These are phyloP conservation scores for Inga oerstediana DNA, from an alignment of 306 rosid species.

Conservation along the genomic window DNA sequence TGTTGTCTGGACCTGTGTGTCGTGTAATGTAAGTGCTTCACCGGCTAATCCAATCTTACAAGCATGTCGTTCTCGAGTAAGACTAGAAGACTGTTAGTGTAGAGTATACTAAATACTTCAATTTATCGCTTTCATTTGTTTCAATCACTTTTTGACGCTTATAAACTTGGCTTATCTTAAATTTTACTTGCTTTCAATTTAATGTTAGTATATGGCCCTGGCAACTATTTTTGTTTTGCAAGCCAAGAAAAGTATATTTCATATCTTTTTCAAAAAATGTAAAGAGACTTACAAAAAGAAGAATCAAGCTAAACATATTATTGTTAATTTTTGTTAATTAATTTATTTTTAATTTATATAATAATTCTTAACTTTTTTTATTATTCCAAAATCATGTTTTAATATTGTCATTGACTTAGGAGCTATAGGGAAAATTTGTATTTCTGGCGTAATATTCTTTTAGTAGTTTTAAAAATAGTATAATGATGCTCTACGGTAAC, in stretches of 20 bases:
- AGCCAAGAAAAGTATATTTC: background rate
- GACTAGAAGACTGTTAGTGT: background rate
- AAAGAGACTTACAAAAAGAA: background rate
- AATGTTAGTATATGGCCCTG: background rate
- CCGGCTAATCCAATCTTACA: background rate
- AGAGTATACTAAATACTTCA: background rate
- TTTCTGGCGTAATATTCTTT: no score
- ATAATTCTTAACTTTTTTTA: no score
- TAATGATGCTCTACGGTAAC: no score
- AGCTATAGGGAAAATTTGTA: no score
- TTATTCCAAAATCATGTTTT: background rate
- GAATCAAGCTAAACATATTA: background rate
- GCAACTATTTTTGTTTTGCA: no score
- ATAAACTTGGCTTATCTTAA: background rate
- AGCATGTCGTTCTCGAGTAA: background rate
- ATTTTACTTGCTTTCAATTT: background rate
- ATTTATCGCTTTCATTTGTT: background rate
- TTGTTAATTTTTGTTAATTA: background rate
- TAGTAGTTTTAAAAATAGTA: no score
- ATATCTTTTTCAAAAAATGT: no score
- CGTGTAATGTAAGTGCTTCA: background rate
- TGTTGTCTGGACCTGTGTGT: background rate
- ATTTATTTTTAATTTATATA: no score
- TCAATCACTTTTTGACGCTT: background rate
- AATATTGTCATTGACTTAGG: background rate